A percentile compares a stretch with the other conserved stretches of the same genome.
These are phyloP conservation scores for Chlorella sp. DNA, from an alignment of 139 green algal genomes.

Conservation along the genomic window DNA sequence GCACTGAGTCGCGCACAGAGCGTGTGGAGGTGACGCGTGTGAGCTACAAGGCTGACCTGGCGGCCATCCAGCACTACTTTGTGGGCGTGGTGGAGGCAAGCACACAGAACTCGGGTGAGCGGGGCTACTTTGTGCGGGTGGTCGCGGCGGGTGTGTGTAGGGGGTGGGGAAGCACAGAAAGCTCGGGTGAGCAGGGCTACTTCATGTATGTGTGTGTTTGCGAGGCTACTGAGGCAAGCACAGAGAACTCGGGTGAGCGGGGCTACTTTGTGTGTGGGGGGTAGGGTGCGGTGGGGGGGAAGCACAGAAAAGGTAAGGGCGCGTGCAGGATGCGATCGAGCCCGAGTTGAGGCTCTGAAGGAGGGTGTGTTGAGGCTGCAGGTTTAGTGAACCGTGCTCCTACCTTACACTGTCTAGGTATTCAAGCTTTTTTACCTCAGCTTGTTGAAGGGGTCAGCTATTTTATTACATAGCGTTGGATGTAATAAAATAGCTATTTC, in stretches of 20 bases:
- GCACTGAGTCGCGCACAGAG: neutral
- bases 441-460: slow-evolving; percentile 64
- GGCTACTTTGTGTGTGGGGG: too few relatives aligned
- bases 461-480: slow-evolving; percentile 70
- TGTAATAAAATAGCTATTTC: slow-evolving; percentile 67
- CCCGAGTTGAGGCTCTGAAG: too few relatives aligned
- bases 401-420: slow-evolving; percentile 67
- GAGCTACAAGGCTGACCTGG: neutral
- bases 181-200: too few relatives aligned
- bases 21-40: neutral
- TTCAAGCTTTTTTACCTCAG: slow-evolving; percentile 74
- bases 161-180: too few relatives aligned
- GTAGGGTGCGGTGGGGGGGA: too few relatives aligned
- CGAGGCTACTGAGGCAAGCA: neutral
- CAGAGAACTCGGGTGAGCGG: neutral
- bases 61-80: slow-evolving; percentile 3
- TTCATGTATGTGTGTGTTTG: neutral
- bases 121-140: too few relatives aligned
- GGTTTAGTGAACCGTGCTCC: slow-evolving; percentile 72
- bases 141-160: too few relatives aligned
- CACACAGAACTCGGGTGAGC: neutral
- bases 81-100: neutral
- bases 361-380: slow-evolving; percentile 27
- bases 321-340: too few relatives aligned
- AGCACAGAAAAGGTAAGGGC: too few relatives aligned